phyloP scores from a whole-genome alignment of 257 asterid genomes.

The Thymus quinquecostatus region DNA sequence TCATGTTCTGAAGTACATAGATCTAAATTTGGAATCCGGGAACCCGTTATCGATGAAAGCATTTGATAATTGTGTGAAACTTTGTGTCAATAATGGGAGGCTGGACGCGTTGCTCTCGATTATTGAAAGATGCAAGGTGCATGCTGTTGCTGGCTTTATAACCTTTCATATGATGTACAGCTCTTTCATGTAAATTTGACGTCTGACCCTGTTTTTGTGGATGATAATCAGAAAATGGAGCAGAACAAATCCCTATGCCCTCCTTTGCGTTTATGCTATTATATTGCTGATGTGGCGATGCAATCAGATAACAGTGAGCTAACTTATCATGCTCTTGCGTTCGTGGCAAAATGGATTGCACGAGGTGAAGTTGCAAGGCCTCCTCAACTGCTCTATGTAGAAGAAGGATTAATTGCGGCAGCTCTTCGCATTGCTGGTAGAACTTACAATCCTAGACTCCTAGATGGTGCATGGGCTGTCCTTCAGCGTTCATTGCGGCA shows the following conservation, averaged over 20 bases:
- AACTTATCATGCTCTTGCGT: constrained; percentile 69
- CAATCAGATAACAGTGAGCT: constrained; percentile 71
- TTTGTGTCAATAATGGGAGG: constrained; percentile 52
- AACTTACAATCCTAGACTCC: constrained; percentile 67
- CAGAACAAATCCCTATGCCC: constrained; percentile 80
- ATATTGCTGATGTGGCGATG: constrained; percentile 70
- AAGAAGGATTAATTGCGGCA: constrained; percentile 73
- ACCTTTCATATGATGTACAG: constrained; percentile 22
- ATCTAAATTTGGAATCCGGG: constrained; percentile 68
- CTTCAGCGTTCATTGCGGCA: constrained; percentile 75
- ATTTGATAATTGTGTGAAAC: constrained; percentile 55
- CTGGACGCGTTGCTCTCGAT: constrained; percentile 70
- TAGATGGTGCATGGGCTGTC: constrained; percentile 86
- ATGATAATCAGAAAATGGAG: constrained; percentile 74
- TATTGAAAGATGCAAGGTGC: constrained; percentile 93
- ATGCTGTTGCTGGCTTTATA: constrained; percentile 24
- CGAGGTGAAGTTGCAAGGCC: constrained; percentile 68
- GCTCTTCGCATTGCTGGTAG: constrained; percentile 91
- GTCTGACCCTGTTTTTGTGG: constrained; percentile 29
- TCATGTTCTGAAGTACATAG: constrained; percentile 66
- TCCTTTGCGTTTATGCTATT: constrained; percentile 69
- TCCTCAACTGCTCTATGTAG: constrained; percentile 49
- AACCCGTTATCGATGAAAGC: constrained; percentile 59
- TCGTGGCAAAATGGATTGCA: constrained; percentile 79
- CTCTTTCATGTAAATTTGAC: constrained; percentile 20